A percentile compares a stretch with the other conserved stretches of the same genome.
Evolutionary conservation across 192 early-diverging fungal species (phyloP).

Genomic region (Helicostylum pulchrum): DNA sequence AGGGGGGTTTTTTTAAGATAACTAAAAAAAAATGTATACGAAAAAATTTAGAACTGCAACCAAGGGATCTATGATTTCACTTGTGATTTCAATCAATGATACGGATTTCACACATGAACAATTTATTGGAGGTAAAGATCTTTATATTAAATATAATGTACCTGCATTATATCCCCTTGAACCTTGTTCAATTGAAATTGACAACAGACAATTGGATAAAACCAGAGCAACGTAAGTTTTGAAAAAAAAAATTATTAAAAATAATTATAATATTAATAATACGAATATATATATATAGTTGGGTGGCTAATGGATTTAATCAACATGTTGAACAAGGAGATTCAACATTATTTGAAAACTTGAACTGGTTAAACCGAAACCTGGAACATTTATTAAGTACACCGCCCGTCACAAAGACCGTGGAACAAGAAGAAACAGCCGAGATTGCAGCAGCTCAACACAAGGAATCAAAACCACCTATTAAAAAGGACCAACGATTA

Average conservation of each 20-base stretch:
- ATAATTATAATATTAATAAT: too few species aligned
- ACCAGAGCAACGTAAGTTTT: constrained; percentile 12
- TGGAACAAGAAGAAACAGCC: not conserved
- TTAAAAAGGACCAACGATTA: not conserved
- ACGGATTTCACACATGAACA: constrained; percentile 9
- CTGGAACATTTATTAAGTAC: not conserved
- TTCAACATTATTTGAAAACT: constrained; percentile 4
- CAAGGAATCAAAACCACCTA: constrained; percentile 4
- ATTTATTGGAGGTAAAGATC: constrained; percentile 3
- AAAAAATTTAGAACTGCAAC: not conserved
- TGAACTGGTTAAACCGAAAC: constrained; percentile 16
- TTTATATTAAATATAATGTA: constrained; percentile 16
- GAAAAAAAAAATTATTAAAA: too few species aligned
- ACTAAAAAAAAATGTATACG: too few species aligned
- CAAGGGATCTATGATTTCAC: not conserved
- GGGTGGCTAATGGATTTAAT: constrained; percentile 5
- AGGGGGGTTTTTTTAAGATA: too few species aligned
- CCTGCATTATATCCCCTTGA: constrained; percentile 40
- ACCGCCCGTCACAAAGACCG: not conserved
- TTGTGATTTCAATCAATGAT: constrained; percentile 16
- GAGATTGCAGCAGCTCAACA: not conserved
- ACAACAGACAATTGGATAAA: constrained; percentile 7
- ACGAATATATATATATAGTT: not conserved
- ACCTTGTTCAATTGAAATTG: constrained; percentile 37
- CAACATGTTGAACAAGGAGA: constrained; percentile 6